Evolutionary conservation across 2,329 filamentous ascomycete species (phyloP), one percentile per base, ranked within the genome.

Genomic region (Escovopsis sp.): DNA sequence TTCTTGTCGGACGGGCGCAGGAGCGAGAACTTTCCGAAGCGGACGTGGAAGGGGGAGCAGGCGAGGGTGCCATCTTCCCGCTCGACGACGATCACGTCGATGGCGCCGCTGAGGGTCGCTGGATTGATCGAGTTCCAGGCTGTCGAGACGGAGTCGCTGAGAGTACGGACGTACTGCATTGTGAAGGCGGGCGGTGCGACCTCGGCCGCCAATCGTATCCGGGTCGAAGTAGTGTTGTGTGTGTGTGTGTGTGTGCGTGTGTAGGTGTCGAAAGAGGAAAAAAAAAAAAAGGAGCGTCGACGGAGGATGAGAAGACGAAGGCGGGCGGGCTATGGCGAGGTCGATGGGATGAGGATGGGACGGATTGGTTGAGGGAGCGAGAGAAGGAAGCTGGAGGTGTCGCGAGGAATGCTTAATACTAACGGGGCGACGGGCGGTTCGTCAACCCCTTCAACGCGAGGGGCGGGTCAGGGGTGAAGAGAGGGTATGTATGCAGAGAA

Each of bases 41-140:
- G 86, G 45, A 98, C 90, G 58, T 98, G 90, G 60, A 98, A 98
- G 34, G 90, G 90, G 19, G 88, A 96, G 62, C 90, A 98, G 45
- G 80, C 77, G 39, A 96, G 70, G 28, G 65, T 68, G 63, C 84
- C 90, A 68, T 98, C 90, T 54, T 88, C 84, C 47, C 92, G 86
- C 60, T 98, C 86, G 39, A 98, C 86, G 37, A 98, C 88, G 47
- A 98, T 94, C 48, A 96, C 88, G 68, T 98, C 90, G 62, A 98
- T 96, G 52, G 90, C 90, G 52, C 90, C 90, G 62, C 85, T 94
- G 38, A 98, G 73, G 11, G 90, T 98, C 31, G 90, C 86, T 34
- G 90, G 90, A 59, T 98, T 98, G 68, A 98, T 93, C 18, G 87
- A 94, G 61, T 98, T 98, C 90, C 90, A 98, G 58, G 90, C 88